phyloP scores from a whole-genome alignment of 2,329 filamentous ascomycete genomes.

The Dactylellina sp. region DNA sequence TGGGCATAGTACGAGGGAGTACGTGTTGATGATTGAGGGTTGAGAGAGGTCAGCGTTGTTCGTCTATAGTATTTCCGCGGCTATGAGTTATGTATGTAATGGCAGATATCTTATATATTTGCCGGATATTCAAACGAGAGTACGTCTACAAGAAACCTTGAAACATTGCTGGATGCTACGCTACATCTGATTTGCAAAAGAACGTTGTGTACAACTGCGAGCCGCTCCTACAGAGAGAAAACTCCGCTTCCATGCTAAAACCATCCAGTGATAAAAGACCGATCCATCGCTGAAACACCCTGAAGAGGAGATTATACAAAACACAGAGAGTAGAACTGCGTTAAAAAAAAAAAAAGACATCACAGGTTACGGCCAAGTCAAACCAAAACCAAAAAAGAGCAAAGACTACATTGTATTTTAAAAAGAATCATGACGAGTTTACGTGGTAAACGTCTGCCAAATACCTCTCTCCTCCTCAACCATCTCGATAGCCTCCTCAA shows the following conservation, averaged over 20 bases:
- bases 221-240: neutral
- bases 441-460: constrained; percentile 52
- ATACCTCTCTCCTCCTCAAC: constrained; percentile 59
- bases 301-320: neutral
- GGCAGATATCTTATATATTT: too few species aligned
- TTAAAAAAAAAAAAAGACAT: neutral
- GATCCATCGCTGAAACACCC: constrained; percentile 23
- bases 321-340: too few species aligned
- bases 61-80: too few species aligned
- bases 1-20: constrained; percentile 86
- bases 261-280: constrained; percentile 16
- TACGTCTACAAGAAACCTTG: too few species aligned
- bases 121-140: too few species aligned
- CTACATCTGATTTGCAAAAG: neutral
- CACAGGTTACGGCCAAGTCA: constrained; percentile 1
- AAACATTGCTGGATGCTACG: neutral
- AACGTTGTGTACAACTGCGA: neutral
- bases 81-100: too few species aligned
- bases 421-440: neutral
- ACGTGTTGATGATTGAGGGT: constrained; percentile 85
- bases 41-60: constrained; percentile 10
- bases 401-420: neutral
- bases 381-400: constrained; percentile 5
- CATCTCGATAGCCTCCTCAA: constrained; percentile 59
- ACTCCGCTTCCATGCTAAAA: constrained; percentile 3